These are phyloP conservation scores for Saccharomycopsis fodiens DNA, from an alignment of 805 yeast genomes.

Conservation along the genomic window DNA sequence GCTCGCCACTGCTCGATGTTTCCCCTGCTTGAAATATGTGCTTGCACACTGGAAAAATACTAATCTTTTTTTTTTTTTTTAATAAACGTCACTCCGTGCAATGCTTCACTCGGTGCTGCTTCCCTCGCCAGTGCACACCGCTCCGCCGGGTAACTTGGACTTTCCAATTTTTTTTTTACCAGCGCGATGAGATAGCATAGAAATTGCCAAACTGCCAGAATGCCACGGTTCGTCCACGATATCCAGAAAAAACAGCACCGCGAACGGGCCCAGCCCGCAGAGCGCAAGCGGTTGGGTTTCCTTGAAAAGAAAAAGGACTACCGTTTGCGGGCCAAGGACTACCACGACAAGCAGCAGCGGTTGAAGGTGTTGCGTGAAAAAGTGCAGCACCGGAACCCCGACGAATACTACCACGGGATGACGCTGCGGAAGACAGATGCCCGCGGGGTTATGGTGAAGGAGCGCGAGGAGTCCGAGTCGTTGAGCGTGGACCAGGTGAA, in stretches of 20 bases:
- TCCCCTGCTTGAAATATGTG: too few species aligned
- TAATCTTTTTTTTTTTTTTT: too few species aligned
- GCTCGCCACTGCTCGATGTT: too few species aligned
- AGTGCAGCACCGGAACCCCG: conserved; percentile 74
- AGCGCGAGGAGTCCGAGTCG: conserved; percentile 44
- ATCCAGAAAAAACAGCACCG: conserved; percentile 94
- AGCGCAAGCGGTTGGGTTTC: conserved; percentile 69
- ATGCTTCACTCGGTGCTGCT: too few species aligned
- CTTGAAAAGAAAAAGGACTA: conserved; percentile 91
- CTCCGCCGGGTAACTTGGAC: too few species aligned
- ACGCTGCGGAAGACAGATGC: conserved; percentile 57
- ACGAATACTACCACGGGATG: conserved; percentile 97
- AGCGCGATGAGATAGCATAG: neutral
- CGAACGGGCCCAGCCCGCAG: conserved; percentile 82
- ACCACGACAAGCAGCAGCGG: conserved; percentile 49
- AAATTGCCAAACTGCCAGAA: conserved; percentile 27
- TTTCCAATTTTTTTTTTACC: neutral
- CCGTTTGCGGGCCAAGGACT: conserved; percentile 60
- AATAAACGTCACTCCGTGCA: too few species aligned
- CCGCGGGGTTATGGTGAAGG: conserved; percentile 58
- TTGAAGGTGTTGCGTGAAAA: conserved; percentile 66
- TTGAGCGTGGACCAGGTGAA: conserved; percentile 70
- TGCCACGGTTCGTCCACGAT: conserved; percentile 81
- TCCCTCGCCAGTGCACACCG: too few species aligned
- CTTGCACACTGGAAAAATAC: too few species aligned